phyloP scores from a whole-genome alignment of 768 basidiomycete genomes.

The Boletus eberwhitei region DNA sequence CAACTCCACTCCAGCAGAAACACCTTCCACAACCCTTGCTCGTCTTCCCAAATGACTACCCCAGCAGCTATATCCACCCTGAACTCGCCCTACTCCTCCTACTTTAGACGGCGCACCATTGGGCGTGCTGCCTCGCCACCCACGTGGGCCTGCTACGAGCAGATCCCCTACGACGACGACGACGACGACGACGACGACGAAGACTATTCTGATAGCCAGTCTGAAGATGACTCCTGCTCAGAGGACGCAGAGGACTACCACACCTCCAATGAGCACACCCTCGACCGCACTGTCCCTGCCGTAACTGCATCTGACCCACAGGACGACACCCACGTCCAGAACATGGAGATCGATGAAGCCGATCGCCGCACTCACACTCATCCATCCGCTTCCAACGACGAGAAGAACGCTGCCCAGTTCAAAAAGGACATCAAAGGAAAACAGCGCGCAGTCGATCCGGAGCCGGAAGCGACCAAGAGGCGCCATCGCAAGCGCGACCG shows the following conservation, averaged over 20 bases:
- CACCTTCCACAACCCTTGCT: neutral
- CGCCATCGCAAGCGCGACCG: slow-evolving; percentile 53
- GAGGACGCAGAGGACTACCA: slow-evolving; percentile 71
- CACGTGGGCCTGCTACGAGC: slow-evolving; percentile 89
- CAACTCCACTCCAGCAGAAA: neutral
- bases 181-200: slow-evolving; percentile 52
- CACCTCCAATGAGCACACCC: slow-evolving; percentile 22
- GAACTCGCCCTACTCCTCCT: slow-evolving; percentile 28
- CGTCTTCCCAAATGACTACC: slow-evolving; percentile 16
- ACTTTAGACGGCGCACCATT: slow-evolving; percentile 64
- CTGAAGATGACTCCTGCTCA: slow-evolving; percentile 58
- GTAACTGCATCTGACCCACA: slow-evolving; percentile 26
- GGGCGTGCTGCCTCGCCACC: slow-evolving; percentile 81
- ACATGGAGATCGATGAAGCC: slow-evolving; percentile 52
- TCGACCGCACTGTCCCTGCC: slow-evolving; percentile 29
- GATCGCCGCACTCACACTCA: slow-evolving; percentile 24
- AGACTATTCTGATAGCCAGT: slow-evolving; percentile 55
- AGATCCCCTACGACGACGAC: slow-evolving; percentile 71
- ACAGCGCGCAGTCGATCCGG: slow-evolving; percentile 72
- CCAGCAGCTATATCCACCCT: slow-evolving; percentile 21
- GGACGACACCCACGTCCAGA: slow-evolving; percentile 44
- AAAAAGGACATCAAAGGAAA: slow-evolving; percentile 75
- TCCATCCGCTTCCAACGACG: slow-evolving; percentile 19
- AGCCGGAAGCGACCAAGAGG: slow-evolving; percentile 48
- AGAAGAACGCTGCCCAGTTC: slow-evolving; percentile 37